Evolutionary conservation across 2,329 filamentous ascomycete genomes (phyloP).

Genomic region (Septoria linicola): DNA sequence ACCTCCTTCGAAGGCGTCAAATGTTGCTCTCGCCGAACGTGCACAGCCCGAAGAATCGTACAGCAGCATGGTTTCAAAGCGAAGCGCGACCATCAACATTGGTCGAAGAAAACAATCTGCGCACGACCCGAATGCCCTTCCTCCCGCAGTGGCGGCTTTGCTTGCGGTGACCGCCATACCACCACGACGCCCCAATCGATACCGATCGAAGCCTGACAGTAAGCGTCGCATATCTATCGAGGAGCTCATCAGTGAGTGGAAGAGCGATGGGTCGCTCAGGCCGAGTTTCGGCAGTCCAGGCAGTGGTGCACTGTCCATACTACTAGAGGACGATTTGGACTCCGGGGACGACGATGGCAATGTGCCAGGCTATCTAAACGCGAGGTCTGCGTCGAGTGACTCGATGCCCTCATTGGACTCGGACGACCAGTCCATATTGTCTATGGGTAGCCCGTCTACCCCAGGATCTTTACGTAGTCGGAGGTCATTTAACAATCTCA

Average conservation of each 20-base stretch:
- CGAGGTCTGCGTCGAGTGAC: slow-evolving; percentile 57
- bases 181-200: slow-evolving; percentile 44
- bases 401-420: slow-evolving; percentile 55
- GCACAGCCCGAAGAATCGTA: slow-evolving; percentile 26
- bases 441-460: slow-evolving; percentile 45
- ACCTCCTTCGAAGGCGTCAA: slow-evolving; percentile 38
- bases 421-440: slow-evolving; percentile 50
- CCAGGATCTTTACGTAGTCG: slow-evolving; percentile 40
- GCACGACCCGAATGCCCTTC: slow-evolving; percentile 49
- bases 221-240: slow-evolving; percentile 54
- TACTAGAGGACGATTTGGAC: slow-evolving; percentile 57
- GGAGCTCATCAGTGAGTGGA: slow-evolving; percentile 57
- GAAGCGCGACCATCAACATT: slow-evolving; percentile 23
- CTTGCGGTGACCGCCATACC: slow-evolving; percentile 61
- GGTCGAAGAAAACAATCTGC: slow-evolving; percentile 27
- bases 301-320: slow-evolving; percentile 49
- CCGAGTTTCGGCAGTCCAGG: slow-evolving; percentile 31
- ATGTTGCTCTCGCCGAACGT: slow-evolving; percentile 35
- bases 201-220: slow-evolving; percentile 42
- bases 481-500: slow-evolving; percentile 40
- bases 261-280: slow-evolving; percentile 45
- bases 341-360: slow-evolving; percentile 39
- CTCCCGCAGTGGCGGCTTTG: slow-evolving; percentile 57
- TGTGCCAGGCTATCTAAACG: slow-evolving; percentile 44
- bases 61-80: slow-evolving; percentile 29